These are phyloP conservation scores for Colletotrichum zoysiae DNA, from an alignment of 2,329 filamentous ascomycete genomes.

Conservation along the genomic window DNA sequence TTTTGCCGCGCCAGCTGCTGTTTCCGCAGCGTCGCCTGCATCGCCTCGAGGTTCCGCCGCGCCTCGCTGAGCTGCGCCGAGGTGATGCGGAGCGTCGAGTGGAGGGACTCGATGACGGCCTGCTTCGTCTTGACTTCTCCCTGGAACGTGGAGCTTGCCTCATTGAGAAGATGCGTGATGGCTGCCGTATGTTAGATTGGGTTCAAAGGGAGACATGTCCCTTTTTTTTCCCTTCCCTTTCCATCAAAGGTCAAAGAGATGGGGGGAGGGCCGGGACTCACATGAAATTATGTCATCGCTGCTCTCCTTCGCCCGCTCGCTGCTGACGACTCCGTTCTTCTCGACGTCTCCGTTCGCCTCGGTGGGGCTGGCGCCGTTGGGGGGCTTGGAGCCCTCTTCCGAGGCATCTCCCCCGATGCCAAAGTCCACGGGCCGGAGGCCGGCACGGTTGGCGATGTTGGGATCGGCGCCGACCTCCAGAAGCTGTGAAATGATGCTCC, in stretches of 20 bases:
- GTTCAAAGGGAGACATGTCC: neutral
- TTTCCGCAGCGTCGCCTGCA: constrained; percentile 74
- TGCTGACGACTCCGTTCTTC: constrained; percentile 60
- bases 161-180: constrained; percentile 84
- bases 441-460: constrained; percentile 90
- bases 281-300: constrained; percentile 84
- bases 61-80: constrained; percentile 84
- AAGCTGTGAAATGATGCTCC: constrained; percentile 95
- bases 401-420: constrained; percentile 80
- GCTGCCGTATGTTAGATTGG: constrained; percentile 62
- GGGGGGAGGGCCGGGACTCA: constrained; percentile 60
- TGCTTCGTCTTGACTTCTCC: constrained; percentile 87
- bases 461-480: constrained; percentile 95
- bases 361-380: constrained; percentile 4
- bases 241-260: neutral
- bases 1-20: constrained; percentile 77
- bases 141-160: constrained; percentile 84
- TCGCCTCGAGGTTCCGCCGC: constrained; percentile 77
- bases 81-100: constrained; percentile 82
- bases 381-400: constrained; percentile 48
- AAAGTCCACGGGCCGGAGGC: constrained; percentile 92
- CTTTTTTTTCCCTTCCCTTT: too few species aligned
- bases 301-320: constrained; percentile 74
- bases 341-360: constrained; percentile 57
- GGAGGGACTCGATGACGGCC: constrained; percentile 83